Base-by-base conservation (phyloP, 2,329 filamentous ascomycete species). In the Pseudocercospora fuligena region DNA sequence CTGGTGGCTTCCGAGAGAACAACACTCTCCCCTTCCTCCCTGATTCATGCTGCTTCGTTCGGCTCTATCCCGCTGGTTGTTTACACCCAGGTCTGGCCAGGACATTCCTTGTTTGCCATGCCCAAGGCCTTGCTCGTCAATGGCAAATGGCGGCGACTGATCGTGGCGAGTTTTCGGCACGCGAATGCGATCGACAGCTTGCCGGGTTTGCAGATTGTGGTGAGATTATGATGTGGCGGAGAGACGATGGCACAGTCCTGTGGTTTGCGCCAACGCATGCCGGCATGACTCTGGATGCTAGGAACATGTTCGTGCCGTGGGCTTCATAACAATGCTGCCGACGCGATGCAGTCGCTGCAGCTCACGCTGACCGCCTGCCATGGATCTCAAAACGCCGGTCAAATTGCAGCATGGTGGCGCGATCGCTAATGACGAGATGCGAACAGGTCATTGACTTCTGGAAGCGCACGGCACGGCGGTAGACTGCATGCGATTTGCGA, bases 141-240 rank as follows among this genome's bases (percentile, higher is more conserved):
- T 57, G 65, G 67, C 65, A 63, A 69, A 23, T 65, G 62, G 59
- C 65, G 66, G 64, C 59, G 57, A 43, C 36, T 64, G 65, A 43
- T 54, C 61, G 60, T 64, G 66, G 65, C 66, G 63, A 67, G 57
- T 63, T 21, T 61, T 70, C 69, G 69, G 66, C 63, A 47, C 64
- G 66, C 66, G 61, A 58, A 61, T 49, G 33, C 66, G 66, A 69
- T 69, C 65, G 59, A 61, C 68, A 40, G 56, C 69, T 67, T 67
- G 66, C 65, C 56, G 61, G 69, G 69, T 65, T 66, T 29, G 64
- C 66, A 69, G 65, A 70, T 70, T 68, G 62, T 31, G 46, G 46
- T 59, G 54, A 51, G 62, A 66, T 60, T 62, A 49, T 40, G 64
- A 66, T 60, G 59, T 59, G 46, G 43, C 49, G 63, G 54, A 61